phyloP scores from a whole-genome alignment of 139 green algal species.

The Auxenochlorella protothecoides region DNA sequence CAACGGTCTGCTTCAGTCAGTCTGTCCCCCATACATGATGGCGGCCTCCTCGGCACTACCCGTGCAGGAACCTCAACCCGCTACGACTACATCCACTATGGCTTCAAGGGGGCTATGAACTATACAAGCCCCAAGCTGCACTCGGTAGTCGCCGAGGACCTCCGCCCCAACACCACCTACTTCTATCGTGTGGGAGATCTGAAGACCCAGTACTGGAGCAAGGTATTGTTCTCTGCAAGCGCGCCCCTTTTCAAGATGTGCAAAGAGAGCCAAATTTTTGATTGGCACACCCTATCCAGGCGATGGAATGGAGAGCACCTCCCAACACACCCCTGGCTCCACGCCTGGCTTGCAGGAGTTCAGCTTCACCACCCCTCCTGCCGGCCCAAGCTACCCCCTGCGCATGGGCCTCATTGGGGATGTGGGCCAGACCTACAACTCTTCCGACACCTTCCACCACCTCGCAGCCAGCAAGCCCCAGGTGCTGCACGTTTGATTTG shows the following conservation, averaged over 20 bases:
- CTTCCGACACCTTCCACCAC: not conserved
- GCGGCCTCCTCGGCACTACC: too few species aligned
- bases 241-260: too few species aligned
- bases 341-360: too few species aligned
- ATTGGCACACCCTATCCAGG: too few species aligned
- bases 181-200: not conserved
- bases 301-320: too few species aligned
- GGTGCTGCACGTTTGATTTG: not conserved
- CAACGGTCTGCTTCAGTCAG: too few species aligned
- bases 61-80: too few species aligned
- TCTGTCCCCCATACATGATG: too few species aligned
- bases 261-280: too few species aligned
- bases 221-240: too few species aligned
- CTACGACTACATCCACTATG: not conserved
- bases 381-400: not conserved
- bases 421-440: not conserved
- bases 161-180: not conserved
- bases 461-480: not conserved
- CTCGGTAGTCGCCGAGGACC: not conserved
- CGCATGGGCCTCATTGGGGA: not conserved
- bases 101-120: not conserved
- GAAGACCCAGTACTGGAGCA: not conserved
- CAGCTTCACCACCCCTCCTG: not conserved
- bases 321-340: too few species aligned
- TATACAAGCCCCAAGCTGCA: not conserved